Evolutionary conservation across 345 rosid genomes (phyloP).

Genomic region (Eucalyptus pumila): DNA sequence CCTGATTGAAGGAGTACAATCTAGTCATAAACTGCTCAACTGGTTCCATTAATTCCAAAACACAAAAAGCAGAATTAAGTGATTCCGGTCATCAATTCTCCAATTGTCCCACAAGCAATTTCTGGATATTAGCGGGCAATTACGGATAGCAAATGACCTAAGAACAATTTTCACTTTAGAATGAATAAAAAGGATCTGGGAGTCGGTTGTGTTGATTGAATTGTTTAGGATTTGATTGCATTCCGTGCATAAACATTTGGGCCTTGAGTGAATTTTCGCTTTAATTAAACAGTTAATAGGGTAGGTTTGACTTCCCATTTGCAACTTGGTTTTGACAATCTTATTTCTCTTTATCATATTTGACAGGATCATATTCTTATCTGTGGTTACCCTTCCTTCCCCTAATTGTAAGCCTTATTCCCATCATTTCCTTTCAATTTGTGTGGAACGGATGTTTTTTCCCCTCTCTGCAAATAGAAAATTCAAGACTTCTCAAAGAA

Average conservation of each 20-base stretch:
- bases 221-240: neutral
- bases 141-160: neutral
- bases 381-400: conserved; percentile 28
- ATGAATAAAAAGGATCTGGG: too few relatives aligned
- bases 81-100: neutral
- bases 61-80: neutral
- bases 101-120: neutral
- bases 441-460: neutral
- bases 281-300: neutral
- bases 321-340: neutral
- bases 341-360: neutral
- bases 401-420: conserved; percentile 6
- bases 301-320: neutral
- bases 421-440: neutral
- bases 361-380: conserved; percentile 14
- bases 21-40: neutral
- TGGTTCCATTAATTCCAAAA: neutral
- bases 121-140: neutral
- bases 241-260: neutral
- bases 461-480: neutral
- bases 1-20: neutral
- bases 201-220: neutral
- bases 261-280: neutral
- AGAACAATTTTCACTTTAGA: neutral
- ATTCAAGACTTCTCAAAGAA: neutral